Conservation (phyloP, 2,329 filamentous ascomycete genomes). For the Paracoccidioides brasiliensis region DNA sequence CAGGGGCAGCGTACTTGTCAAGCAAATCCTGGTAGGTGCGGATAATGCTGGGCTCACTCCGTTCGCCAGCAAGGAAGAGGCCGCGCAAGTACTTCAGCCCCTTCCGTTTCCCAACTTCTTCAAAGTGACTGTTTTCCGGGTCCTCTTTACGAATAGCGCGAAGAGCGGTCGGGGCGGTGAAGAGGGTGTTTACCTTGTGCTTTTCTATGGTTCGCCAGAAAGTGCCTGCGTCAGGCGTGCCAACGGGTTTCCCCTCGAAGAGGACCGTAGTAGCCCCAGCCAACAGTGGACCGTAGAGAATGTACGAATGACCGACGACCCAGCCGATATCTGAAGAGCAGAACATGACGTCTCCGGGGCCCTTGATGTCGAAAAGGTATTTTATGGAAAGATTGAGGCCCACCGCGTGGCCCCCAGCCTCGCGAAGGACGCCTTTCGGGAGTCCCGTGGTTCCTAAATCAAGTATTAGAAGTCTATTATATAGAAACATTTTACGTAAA, state of each 20-base stretch:
- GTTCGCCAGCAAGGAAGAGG: constrained; percentile 77
- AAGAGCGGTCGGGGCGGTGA: constrained; percentile 77
- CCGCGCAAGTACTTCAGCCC: constrained; percentile 60
- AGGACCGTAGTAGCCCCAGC: constrained; percentile 74
- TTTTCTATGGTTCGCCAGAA: constrained; percentile 83
- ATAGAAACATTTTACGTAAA: background rate
- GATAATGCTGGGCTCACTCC: constrained; percentile 77
- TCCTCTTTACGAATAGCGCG: constrained; percentile 80
- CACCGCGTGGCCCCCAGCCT: constrained; percentile 77
- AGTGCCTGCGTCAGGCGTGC: constrained; percentile 72
- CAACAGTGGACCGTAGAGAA: constrained; percentile 76
- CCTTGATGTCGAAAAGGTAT: constrained; percentile 70
- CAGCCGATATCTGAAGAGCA: constrained; percentile 81
- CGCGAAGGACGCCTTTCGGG: constrained; percentile 71
- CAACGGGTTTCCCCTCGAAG: constrained; percentile 88
- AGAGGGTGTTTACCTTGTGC: constrained; percentile 71
- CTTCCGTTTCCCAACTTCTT: constrained; percentile 49
- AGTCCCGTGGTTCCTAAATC: constrained; percentile 57
- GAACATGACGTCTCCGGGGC: constrained; percentile 71
- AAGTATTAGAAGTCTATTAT: background rate
- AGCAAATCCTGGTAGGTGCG: constrained; percentile 67
- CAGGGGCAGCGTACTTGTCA: constrained; percentile 48
- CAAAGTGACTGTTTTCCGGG: constrained; percentile 55
- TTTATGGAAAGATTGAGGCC: constrained; percentile 69
- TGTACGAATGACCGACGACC: constrained; percentile 80